Conservation (phyloP, 306 rosid genomes). For the Cicer yamashitae region DNA sequence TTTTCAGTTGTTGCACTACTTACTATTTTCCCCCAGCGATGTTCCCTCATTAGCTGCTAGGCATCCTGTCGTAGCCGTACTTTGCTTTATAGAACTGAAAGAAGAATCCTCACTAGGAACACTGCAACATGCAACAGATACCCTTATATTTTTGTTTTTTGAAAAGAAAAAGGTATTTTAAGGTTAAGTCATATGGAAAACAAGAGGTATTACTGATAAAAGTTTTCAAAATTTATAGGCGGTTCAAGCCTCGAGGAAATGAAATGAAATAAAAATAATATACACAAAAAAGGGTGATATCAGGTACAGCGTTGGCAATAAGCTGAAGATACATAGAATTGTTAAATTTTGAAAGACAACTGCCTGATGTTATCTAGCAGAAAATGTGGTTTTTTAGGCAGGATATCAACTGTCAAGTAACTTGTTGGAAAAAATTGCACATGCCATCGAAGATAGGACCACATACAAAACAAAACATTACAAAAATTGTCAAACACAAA, state of each 20-base stretch:
- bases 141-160: neutral
- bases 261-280: constrained; percentile 9
- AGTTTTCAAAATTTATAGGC: neutral
- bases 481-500: neutral
- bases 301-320: constrained; percentile 20
- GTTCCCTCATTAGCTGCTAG: constrained; percentile 38
- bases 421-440: neutral
- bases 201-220: neutral
- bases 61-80: constrained; percentile 26
- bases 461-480: constrained; percentile 1
- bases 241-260: constrained; percentile 12
- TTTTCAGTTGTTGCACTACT: constrained; percentile 35
- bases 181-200: constrained; percentile 6
- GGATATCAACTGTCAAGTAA: constrained; percentile 9
- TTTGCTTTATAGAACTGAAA: constrained; percentile 46
- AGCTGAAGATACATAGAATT: constrained; percentile 1
- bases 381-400: neutral
- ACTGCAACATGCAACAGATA: constrained; percentile 46
- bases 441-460: neutral
- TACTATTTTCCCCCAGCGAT: constrained; percentile 46
- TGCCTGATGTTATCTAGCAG: neutral
- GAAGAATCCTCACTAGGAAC: constrained; percentile 41
- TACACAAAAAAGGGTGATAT: constrained; percentile 6
- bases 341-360: neutral
- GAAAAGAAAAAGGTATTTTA: neutral